phyloP scores from a whole-genome alignment of 83 land plant genomes.

The Picea mariana region DNA sequence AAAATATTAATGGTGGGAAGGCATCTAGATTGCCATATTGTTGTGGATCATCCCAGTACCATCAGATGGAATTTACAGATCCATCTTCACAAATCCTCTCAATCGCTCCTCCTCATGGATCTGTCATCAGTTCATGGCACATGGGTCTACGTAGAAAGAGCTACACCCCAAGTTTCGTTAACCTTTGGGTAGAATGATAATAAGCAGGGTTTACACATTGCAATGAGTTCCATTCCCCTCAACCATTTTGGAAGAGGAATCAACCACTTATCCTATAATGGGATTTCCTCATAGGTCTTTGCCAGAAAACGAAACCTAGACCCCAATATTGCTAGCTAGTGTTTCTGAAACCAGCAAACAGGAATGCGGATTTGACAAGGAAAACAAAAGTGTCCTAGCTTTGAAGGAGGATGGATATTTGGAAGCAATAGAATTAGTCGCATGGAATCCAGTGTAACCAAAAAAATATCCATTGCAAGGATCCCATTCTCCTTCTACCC shows the following conservation, averaged over 20 bases:
- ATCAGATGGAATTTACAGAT: conserved; percentile 63
- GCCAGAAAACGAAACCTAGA: not conserved
- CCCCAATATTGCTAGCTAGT: not conserved
- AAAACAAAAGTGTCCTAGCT: not conserved
- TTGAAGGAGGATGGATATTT: not conserved
- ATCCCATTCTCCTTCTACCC: conserved; percentile 5
- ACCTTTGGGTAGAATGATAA: conserved; percentile 38
- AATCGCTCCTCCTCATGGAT: conserved; percentile 36
- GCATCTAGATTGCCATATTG: conserved; percentile 63
- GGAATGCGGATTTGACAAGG: not conserved
- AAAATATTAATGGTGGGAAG: conserved; percentile 29
- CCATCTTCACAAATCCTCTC: conserved; percentile 17
- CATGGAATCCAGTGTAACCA: too few species aligned
- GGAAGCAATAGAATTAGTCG: too few species aligned
- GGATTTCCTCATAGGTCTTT: too few species aligned
- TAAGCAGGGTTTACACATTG: conserved; percentile 48
- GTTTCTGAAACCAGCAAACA: not conserved
- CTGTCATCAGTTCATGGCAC: too few species aligned
- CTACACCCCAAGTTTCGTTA: conserved; percentile 23
- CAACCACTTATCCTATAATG: too few species aligned
- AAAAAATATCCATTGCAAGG: not conserved
- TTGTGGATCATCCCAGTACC: conserved; percentile 64
- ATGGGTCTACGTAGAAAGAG: conserved; percentile 48
- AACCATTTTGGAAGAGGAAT: not conserved
- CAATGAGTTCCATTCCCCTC: conserved; percentile 24